Evolutionary conservation across 139 green algal genomes (phyloP), one percentile per base, ranked within the genome.

Genomic region (Desmodesmus armatus): DNA sequence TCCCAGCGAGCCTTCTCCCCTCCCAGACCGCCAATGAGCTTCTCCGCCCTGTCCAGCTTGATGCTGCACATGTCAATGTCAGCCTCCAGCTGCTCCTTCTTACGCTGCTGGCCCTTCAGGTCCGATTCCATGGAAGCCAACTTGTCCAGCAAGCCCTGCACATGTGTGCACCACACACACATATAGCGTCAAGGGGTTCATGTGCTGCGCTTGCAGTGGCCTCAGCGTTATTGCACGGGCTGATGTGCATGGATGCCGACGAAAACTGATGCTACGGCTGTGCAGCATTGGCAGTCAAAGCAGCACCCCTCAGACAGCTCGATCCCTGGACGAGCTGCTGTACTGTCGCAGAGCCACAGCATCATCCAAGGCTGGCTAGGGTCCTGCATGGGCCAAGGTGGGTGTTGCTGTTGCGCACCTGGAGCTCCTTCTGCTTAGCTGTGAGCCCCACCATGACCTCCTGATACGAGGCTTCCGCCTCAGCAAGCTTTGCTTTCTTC

Each of bases 1-100:
- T 90, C 94, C 93, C 93, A 96, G 1, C 93, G 89, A 11, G 87
- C 85, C 88, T 95, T 95, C 88, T 96, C 93, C 25, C 91, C 93
- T 7, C 93, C 92, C 75, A 96, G 87, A 0, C 93, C 93, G 6
- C 85, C 90, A 74, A 96, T 96, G n/a, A 96, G 91, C 91, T 95
- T 94, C 65, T 92, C 93, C 2, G 91, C 93, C 21, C 92, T 86
- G 60, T 95, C 92, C 69, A 96, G 87, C 84, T 96, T 96, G 43
- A 91, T 69, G 27, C 79, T 92, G 91, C 93, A 96, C 60, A 94
- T 87, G 88, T 96, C 90, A 43, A 95, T 92, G 82, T 96, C 93
- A 29, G 79, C 89, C 87, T 96, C 90, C 47, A 96, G 89, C 40
- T 89, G 79, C 69, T 92, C 84, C 88, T 96, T 95, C 86, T 95